These are phyloP conservation scores for Candida adriatica DNA, from an alignment of 805 yeast species.

Conservation along the genomic window DNA sequence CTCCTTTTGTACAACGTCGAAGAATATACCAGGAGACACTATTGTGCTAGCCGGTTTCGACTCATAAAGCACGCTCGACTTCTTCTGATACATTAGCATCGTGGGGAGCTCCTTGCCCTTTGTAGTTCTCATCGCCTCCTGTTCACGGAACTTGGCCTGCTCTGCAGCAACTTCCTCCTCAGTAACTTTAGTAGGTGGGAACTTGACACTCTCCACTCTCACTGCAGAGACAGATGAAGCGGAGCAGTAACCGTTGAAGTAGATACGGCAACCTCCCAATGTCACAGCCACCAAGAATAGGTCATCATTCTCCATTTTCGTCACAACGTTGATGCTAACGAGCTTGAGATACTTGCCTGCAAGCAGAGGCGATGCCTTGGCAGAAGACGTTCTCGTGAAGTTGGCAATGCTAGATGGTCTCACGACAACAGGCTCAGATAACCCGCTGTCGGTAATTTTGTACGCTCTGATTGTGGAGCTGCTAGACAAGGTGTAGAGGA, in stretches of 20 bases:
- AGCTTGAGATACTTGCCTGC: constrained; percentile 51
- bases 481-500: constrained; percentile 77
- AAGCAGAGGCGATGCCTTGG: constrained; percentile 48
- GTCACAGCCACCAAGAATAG: constrained; percentile 75
- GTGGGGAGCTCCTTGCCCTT: constrained; percentile 21
- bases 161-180: constrained; percentile 22
- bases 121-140: constrained; percentile 26
- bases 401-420: constrained; percentile 31
- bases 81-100: constrained; percentile 45
- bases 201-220: constrained; percentile 45
- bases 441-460: constrained; percentile 39
- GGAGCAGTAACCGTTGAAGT: constrained; percentile 36
- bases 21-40: constrained; percentile 80
- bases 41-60: constrained; percentile 54
- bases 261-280: constrained; percentile 75
- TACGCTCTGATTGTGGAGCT: constrained; percentile 79
- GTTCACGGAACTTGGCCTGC: constrained; percentile 20
- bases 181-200: constrained; percentile 54
- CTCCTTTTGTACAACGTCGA: constrained; percentile 47
- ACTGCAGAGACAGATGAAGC: constrained; percentile 31
- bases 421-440: constrained; percentile 34
- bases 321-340: constrained; percentile 54
- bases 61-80: constrained; percentile 45
- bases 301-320: constrained; percentile 58
- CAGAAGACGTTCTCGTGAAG: constrained; percentile 35